phyloP scores from a whole-genome alignment of 768 basidiomycete species.

The Bullera alba region DNA sequence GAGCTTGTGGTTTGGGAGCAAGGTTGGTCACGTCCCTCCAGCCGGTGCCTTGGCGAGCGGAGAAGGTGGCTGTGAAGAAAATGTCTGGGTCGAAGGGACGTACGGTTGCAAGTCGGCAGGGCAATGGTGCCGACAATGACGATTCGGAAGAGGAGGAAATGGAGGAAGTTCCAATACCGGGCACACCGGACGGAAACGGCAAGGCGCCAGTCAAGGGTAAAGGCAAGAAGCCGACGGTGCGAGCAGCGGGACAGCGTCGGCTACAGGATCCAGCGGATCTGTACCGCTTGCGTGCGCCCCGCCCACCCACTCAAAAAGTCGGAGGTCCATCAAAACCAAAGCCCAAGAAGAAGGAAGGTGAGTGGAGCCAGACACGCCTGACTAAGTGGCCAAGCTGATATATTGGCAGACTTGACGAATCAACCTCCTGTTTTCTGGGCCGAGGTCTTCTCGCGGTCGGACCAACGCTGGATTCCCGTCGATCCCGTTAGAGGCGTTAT shows the following conservation, averaged over 20 bases:
- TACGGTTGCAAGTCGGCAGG: conserved; percentile 29
- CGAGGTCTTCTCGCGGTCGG: conserved; percentile 88
- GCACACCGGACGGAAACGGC: conserved; percentile 18
- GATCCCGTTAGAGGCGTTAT: conserved; percentile 77
- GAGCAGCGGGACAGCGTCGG: conserved; percentile 20
- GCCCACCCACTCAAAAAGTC: conserved; percentile 45
- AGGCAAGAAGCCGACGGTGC: conserved; percentile 15
- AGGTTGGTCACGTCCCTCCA: conserved; percentile 85
- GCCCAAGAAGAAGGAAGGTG: conserved; percentile 25
- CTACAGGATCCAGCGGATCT: conserved; percentile 35
- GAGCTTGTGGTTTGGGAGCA: conserved; percentile 77
- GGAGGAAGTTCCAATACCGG: conserved; percentile 35
- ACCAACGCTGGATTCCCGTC: conserved; percentile 84
- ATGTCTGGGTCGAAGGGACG: conserved; percentile 26
- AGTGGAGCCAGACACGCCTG: too few species aligned
- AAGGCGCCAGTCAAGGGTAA: conserved; percentile 19
- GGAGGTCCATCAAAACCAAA: conserved; percentile 17
- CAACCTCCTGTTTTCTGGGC: conserved; percentile 90
- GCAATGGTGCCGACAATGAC: conserved; percentile 19
- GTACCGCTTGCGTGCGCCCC: conserved; percentile 50
- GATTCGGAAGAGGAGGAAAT: conserved; percentile 35
- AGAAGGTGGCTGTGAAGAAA: conserved; percentile 37
- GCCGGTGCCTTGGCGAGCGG: conserved; percentile 78
- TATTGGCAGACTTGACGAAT: conserved; percentile 33
- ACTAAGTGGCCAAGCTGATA: not conserved